A percentile compares a stretch with the other conserved stretches of the same genome.
phyloP scores from a whole-genome alignment of 192 early-diverging fungal genomes.

The Backusella westeae region DNA sequence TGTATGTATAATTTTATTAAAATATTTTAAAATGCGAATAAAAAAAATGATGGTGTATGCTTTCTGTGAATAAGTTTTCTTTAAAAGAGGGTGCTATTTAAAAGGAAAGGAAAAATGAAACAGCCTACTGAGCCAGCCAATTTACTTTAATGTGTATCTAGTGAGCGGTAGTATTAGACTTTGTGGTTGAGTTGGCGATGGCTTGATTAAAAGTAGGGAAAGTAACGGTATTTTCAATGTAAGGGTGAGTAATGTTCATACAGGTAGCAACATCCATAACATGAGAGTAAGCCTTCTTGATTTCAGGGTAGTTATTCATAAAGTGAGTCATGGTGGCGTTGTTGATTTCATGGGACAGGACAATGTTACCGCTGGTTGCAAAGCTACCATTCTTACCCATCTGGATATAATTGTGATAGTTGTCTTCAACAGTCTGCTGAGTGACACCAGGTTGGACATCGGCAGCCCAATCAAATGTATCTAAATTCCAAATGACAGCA shows the following conservation, averaged over 20 bases:
- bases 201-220: conserved; percentile 14
- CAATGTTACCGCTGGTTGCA: conserved; percentile 25
- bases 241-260: conserved; percentile 25
- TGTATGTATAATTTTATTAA: neutral
- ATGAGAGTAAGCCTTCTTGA: conserved; percentile 25
- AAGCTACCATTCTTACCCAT: conserved; percentile 28
- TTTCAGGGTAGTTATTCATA: conserved; percentile 16
- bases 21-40: neutral
- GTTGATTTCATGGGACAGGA: conserved; percentile 32
- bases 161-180: neutral
- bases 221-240: conserved; percentile 17
- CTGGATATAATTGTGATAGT: conserved; percentile 23
- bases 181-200: neutral
- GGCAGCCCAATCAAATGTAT: conserved; percentile 48
- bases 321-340: conserved; percentile 23
- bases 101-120: neutral
- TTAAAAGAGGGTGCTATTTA: neutral
- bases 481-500: conserved; percentile 51
- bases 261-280: conserved; percentile 32
- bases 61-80: neutral
- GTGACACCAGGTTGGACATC: conserved; percentile 12
- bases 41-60: neutral
- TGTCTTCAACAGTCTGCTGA: conserved; percentile 20
- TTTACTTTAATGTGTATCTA: neutral
- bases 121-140: neutral